Percentiles rank a stretch among this genome's conserved stretches.
Evolutionary conservation across 768 basidiomycete genomes (phyloP).

Genomic region (Rhodosporidiobolus sp.): DNA sequence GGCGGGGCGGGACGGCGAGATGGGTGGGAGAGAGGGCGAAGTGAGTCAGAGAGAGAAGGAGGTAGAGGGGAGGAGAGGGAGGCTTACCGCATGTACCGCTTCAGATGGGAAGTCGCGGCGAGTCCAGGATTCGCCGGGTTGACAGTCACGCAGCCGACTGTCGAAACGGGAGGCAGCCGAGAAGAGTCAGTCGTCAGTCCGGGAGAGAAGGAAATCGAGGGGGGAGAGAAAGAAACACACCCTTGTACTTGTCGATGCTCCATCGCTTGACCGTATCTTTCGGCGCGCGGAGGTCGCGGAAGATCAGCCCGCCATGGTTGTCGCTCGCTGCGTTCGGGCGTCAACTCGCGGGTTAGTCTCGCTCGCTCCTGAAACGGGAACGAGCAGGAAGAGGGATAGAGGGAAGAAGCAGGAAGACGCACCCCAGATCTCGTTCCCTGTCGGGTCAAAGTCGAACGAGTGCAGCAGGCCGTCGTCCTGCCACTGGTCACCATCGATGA

Average conservation of each 20-base stretch:
- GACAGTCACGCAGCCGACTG: conserved; percentile 39
- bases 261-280: conserved; percentile 37
- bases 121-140: conserved; percentile 37
- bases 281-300: conserved; percentile 36
- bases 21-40: too few species aligned
- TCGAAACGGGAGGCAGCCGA: neutral
- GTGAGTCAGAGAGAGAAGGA: neutral
- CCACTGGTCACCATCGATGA: conserved; percentile 43
- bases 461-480: conserved; percentile 48
- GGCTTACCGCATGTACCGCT: conserved; percentile 34
- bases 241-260: conserved; percentile 35
- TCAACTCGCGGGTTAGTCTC: too few species aligned
- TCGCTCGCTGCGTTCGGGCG: conserved; percentile 3
- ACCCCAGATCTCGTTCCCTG: conserved; percentile 47
- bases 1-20: too few species aligned
- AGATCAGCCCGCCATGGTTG: conserved; percentile 37
- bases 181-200: neutral
- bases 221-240: neutral
- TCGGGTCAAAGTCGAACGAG: conserved; percentile 50
- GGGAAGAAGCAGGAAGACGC: conserved; percentile 23
- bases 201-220: too few species aligned
- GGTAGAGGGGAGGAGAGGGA: neutral
- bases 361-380: too few species aligned
- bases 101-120: conserved; percentile 41
- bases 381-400: neutral